Evolutionary conservation across 208 protist genomes (phyloP).

Genomic region (Lotmaria passim): DNA sequence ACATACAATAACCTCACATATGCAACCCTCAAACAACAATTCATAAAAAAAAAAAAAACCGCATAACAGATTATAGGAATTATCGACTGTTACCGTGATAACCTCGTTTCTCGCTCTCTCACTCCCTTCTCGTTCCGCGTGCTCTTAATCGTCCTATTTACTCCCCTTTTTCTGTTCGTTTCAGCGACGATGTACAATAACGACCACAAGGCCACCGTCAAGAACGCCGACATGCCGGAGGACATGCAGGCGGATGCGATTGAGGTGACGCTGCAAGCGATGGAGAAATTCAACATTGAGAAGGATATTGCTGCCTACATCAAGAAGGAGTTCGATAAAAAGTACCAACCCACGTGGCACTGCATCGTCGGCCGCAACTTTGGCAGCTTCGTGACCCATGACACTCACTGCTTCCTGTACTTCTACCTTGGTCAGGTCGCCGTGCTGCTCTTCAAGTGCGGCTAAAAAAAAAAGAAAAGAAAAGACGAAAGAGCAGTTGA

Average conservation of each 20-base stretch:
- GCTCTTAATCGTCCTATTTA: neutral
- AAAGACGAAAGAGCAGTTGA: neutral
- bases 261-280: constrained; percentile 96
- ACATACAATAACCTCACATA: no score
- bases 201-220: constrained; percentile 92
- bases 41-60: no score
- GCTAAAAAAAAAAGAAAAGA: constrained; percentile 39
- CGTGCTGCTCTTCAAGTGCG: constrained; percentile 98
- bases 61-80: neutral
- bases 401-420: constrained; percentile 99
- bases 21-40: no score
- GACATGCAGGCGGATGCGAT: constrained; percentile 99
- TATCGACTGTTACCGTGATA: no score
- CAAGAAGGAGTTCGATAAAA: constrained; percentile 99
- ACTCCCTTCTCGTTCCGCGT: neutral
- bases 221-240: constrained; percentile 97
- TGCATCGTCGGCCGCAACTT: constrained; percentile 99
- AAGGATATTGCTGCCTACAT: constrained; percentile 99
- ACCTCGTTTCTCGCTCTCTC: no score
- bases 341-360: constrained; percentile 99
- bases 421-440: constrained; percentile 99
- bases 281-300: constrained; percentile 99
- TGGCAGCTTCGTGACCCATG: constrained; percentile 99
- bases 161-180: neutral
- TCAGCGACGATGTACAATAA: constrained; percentile 39